Evolutionary conservation across 1,139 yeast genomes (phyloP), one percentile per base, ranked within the genome.

Genomic region (Wickerhamomyces sp.): DNA sequence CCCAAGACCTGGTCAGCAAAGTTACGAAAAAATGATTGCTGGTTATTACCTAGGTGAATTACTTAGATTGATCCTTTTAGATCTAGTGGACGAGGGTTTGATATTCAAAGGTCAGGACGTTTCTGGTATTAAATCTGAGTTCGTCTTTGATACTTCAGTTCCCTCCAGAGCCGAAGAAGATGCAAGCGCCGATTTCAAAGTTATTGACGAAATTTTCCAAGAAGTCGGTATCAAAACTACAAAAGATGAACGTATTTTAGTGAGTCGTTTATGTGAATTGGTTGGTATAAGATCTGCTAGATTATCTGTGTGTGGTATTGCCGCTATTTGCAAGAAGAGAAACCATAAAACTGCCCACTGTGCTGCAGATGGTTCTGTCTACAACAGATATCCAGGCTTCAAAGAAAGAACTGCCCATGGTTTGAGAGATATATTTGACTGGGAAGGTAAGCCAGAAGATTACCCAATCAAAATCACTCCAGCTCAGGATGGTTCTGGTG

Each of bases 401-500:
- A 78, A 82, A 63, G 83, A 81, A 59, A 79, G 96, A 61, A 96
- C 96, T 31, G 95, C 95, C 38, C 74, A 76, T 60, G 97, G 88
- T 42, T 76, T 92, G 60, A 81, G 83, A 64, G 97, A 89, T 60
- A 86, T 92, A 52, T 87, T 89, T 61, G 92, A 74, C 51, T 90
- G 97, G 96, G 47, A 58, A 38, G 50, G 56, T 37, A 64, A 66
- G 40, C 67, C 72, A 35, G 59, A 67, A 48, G 78, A 81, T 49
- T 86, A 85, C 60, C 97, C 97, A 49, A 78, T 92, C 58, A 65
- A 71, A 48, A 76, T 90, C 55, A 86, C 85, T 31, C 84, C 90
- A 41, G 97, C 98, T 48, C 97, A 90, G 67, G 98, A 92, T 68
- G 98, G 98, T 54, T 82, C 95, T 40, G 98, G 97, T 67, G 97